phyloP scores from a whole-genome alignment of 2,329 filamentous ascomycete genomes.

The Aspergillus ibericus region DNA sequence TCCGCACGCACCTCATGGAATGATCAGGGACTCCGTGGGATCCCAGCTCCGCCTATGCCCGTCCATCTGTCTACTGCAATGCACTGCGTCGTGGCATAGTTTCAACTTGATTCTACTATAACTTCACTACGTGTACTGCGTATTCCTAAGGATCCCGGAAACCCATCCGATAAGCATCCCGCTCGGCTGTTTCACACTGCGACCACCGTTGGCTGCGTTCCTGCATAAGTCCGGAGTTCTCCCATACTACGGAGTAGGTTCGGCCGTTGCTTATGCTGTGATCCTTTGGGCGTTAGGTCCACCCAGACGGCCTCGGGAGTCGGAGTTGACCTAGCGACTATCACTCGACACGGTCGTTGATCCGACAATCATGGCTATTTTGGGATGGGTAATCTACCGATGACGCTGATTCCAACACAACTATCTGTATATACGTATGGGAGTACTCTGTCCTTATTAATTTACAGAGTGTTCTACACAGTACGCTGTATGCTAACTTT shows the following conservation, averaged over 20 bases:
- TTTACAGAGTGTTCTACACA: no score
- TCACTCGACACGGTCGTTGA: not conserved
- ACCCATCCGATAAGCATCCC: not conserved
- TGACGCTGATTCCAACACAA: constrained; percentile 2
- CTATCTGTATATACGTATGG: no score
- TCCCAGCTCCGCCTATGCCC: not conserved
- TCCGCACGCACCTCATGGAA: not conserved
- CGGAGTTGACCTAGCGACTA: not conserved
- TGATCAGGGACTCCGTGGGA: not conserved
- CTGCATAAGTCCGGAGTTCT: constrained; percentile 8
- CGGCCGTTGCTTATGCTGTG: constrained; percentile 9
- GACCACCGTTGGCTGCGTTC: constrained; percentile 11
- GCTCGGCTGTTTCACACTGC: constrained; percentile 17
- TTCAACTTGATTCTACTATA: no score
- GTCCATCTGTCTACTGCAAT: not conserved
- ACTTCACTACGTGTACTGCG: no score
- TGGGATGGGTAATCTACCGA: constrained; percentile 1
- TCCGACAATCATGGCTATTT: constrained; percentile 1
- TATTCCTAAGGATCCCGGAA: no score
- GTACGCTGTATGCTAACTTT: not conserved
- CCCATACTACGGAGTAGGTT: no score
- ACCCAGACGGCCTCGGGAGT: not conserved
- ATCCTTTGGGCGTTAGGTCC: not conserved
- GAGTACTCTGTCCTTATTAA: no score
- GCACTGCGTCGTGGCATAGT: not conserved